Evolutionary conservation across 2,329 filamentous ascomycete genomes (phyloP).

Genomic region (Aspergillus bombycis): DNA sequence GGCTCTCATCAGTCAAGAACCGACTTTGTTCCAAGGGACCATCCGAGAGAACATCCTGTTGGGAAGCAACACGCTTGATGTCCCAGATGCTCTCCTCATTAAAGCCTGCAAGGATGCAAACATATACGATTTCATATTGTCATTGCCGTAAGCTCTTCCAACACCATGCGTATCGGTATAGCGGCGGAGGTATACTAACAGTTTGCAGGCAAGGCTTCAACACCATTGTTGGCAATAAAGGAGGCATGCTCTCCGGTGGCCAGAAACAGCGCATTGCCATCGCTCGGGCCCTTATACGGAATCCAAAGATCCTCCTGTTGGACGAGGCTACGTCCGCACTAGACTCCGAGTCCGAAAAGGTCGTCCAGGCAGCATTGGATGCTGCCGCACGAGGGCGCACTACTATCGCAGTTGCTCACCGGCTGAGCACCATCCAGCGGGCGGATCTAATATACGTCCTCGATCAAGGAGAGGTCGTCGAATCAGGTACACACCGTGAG

Average conservation of each 20-base stretch:
- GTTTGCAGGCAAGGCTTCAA: constrained; percentile 61
- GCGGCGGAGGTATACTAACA: not conserved
- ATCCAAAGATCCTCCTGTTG: constrained; percentile 80
- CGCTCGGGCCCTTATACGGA: constrained; percentile 76
- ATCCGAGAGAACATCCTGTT: constrained; percentile 77
- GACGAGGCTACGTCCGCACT: constrained; percentile 89
- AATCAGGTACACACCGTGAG: constrained; percentile 48
- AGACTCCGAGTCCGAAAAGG: constrained; percentile 82
- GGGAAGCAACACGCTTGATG: constrained; percentile 44
- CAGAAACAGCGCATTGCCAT: constrained; percentile 92
- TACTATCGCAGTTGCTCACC: constrained; percentile 47
- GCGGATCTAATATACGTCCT: constrained; percentile 51
- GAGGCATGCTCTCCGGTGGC: constrained; percentile 81
- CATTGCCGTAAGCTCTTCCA: constrained; percentile 62
- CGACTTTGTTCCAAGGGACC: constrained; percentile 77
- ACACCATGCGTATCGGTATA: not conserved
- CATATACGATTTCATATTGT: constrained; percentile 77
- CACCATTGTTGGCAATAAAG: constrained; percentile 81
- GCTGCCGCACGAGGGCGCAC: constrained; percentile 61
- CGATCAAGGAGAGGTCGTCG: constrained; percentile 43
- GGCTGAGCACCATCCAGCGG: constrained; percentile 44
- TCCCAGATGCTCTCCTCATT: constrained; percentile 49
- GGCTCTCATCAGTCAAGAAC: constrained; percentile 60
- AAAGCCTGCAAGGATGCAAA: constrained; percentile 43
- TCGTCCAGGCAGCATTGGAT: constrained; percentile 82